Evolutionary conservation across 495 filamentous ascomycete genomes (phyloP).

Genomic region (Podospora bellae-mahoneyi): DNA sequence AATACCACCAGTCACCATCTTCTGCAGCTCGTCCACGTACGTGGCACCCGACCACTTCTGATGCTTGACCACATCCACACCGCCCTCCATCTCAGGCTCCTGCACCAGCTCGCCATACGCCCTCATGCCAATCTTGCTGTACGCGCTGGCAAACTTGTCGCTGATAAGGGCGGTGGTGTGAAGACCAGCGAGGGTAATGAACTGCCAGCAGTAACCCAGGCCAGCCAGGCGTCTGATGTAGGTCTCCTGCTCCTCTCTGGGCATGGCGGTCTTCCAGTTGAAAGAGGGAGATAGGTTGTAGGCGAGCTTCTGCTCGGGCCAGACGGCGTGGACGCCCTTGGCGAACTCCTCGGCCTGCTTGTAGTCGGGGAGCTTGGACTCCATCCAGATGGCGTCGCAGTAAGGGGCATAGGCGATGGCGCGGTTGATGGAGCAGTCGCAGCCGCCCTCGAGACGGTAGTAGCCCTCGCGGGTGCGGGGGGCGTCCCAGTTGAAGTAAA

Average conservation of each 20-base stretch:
- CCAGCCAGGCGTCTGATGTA: conserved; percentile 86
- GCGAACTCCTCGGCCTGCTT: conserved; percentile 92
- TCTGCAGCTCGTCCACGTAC: conserved; percentile 88
- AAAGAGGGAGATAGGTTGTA: conserved; percentile 98
- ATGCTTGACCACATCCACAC: conserved; percentile 93
- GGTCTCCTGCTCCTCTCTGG: conserved; percentile 87
- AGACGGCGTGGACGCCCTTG: conserved; percentile 86
- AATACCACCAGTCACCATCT: conserved; percentile 95
- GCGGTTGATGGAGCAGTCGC: conserved; percentile 86
- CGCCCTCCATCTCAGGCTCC: conserved; percentile 89
- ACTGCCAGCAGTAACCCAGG: conserved; percentile 98
- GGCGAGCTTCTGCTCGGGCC: conserved; percentile 93
- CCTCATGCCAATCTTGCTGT: conserved; percentile 78
- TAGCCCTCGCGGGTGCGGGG: conserved; percentile 90
- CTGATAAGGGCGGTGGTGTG: conserved; percentile 92
- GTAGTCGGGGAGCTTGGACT: conserved; percentile 93
- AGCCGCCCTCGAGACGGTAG: conserved; percentile 89
- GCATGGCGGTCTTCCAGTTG: conserved; percentile 99
- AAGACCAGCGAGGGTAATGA: conserved; percentile 97
- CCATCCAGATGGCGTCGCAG: conserved; percentile 98
- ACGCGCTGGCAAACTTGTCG: conserved; percentile 83
- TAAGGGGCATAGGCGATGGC: conserved; percentile 92
- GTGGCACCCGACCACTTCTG: conserved; percentile 98
- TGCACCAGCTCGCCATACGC: conserved; percentile 96
- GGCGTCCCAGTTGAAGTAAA: conserved; percentile 91